Evolutionary conservation across 805 yeast genomes (phyloP), one percentile per base, ranked within the genome.

Genomic region (Hanseniaspora valbyensis): DNA sequence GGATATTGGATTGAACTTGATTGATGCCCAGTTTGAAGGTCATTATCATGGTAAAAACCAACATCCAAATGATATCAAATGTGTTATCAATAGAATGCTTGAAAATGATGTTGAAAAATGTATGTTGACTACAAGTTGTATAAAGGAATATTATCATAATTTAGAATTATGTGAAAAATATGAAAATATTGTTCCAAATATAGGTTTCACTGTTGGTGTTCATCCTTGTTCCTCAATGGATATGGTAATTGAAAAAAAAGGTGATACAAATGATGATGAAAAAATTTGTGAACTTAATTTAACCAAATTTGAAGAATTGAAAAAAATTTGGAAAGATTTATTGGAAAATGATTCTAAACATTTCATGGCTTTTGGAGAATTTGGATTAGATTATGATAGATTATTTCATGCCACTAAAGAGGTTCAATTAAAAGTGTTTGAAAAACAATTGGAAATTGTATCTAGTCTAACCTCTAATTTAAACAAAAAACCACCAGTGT

Each of bases 301-400:
- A 5, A 8, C 2, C 1, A 58, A 58, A 36, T 52, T 59, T 19
- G 58, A 58, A 2, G 80, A 80, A 56, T 60, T 84, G 32, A 58
- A 62, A 2, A 61, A 69, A 24, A 64, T 92, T 42, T 71, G 74
- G 54, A 56, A 65, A n/a, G 76, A 78, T 0, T 53, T 63, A 5
- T 57, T 66, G 1, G 83, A 87, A 4, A 61, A 65, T 28, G 59
- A 67, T 8, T 56, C 61, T 13, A 36, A 38, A 83, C 83, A 67
- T 2, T 82, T 92, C 25, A 75, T 75, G 58, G 92, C 96, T 1
- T 81, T 89, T 67, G 99, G 99, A 13, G 99, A 92, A 66, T 78
- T 92, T 45, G 99, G 99, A 0, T 69, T 92, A 43, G 99, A 92
- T 62, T 90, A 89, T 62, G 99, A 92, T 64, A 69, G 99, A 53